phyloP scores from a whole-genome alignment of 768 basidiomycete genomes.

The Boletus insuetus region DNA sequence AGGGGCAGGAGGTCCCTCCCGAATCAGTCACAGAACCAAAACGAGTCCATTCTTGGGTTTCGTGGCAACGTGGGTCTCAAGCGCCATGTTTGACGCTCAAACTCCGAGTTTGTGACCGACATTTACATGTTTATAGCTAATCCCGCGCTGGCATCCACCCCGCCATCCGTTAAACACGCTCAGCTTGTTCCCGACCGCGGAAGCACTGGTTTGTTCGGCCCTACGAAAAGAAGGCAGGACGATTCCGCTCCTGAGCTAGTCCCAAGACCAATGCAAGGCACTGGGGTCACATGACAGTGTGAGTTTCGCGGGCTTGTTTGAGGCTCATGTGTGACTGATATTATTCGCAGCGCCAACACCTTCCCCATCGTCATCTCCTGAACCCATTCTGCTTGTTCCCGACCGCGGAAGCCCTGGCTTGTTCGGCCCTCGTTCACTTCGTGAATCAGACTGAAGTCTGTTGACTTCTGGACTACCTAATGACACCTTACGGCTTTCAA shows the following conservation, averaged over 20 bases:
- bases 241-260: too few species aligned
- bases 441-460: too few species aligned
- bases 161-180: conserved; percentile 59
- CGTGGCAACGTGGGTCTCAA: conserved; percentile 66
- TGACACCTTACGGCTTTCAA: too few species aligned
- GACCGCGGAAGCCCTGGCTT: conserved; percentile 59
- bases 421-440: conserved; percentile 76
- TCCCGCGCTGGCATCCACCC: conserved; percentile 52
- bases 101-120: background rate
- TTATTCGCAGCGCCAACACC: too few species aligned
- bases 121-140: conserved; percentile 45
- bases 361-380: too few species aligned
- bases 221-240: too few species aligned
- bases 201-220: conserved; percentile 65
- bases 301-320: too few species aligned
- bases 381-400: conserved; percentile 62
- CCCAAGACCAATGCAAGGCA: too few species aligned
- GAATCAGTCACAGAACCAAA: conserved; percentile 41
- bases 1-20: conserved; percentile 35
- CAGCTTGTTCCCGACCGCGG: conserved; percentile 56
- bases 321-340: too few species aligned
- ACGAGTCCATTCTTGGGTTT: conserved; percentile 51
- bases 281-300: too few species aligned
- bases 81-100: conserved; percentile 7
- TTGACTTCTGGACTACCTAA: too few species aligned